phyloP scores from a whole-genome alignment of 345 rosid species.

The Toxicodendron radicans region DNA sequence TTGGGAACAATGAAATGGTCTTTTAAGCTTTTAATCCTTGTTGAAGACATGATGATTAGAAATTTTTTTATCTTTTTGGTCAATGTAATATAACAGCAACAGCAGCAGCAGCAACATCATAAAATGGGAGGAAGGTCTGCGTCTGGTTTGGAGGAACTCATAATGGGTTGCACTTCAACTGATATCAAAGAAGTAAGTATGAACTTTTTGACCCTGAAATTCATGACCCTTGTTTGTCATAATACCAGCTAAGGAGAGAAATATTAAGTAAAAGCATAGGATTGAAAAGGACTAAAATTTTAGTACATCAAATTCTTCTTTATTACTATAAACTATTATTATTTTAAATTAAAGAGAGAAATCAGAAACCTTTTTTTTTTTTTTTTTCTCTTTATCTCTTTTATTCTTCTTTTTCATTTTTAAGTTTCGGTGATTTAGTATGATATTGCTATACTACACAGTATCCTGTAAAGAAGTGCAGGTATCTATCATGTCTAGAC shows the following conservation, averaged over 20 bases:
- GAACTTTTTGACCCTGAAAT: slow-evolving; percentile 69
- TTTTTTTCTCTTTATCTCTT: slow-evolving; percentile 39
- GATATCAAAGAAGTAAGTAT: slow-evolving; percentile 87
- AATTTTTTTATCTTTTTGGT: slow-evolving; percentile 27
- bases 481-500: slow-evolving; percentile 7
- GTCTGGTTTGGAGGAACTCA: slow-evolving; percentile 91
- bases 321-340: slow-evolving; percentile 14
- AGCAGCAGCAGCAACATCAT: slow-evolving; percentile 60
- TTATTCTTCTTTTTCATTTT: slow-evolving; percentile 21
- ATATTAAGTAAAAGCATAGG: slow-evolving; percentile 29
- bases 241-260: slow-evolving; percentile 27
- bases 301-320: slow-evolving; percentile 17
- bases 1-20: slow-evolving; percentile 36
- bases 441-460: slow-evolving; percentile 12
- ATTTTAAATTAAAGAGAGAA: slow-evolving; percentile 43
- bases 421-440: slow-evolving; percentile 21
- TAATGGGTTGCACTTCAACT: slow-evolving; percentile 92
- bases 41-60: slow-evolving; percentile 33
- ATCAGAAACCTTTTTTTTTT: slow-evolving; percentile 35
- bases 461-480: slow-evolving; percentile 20
- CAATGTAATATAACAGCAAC: slow-evolving; percentile 40
- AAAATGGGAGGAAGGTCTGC: slow-evolving; percentile 72
- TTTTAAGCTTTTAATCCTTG: slow-evolving; percentile 24
- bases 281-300: slow-evolving; percentile 35
- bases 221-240: slow-evolving; percentile 39